Evolutionary conservation across 768 basidiomycete genomes (phyloP).

Genomic region (Tricholoma saponaceum): DNA sequence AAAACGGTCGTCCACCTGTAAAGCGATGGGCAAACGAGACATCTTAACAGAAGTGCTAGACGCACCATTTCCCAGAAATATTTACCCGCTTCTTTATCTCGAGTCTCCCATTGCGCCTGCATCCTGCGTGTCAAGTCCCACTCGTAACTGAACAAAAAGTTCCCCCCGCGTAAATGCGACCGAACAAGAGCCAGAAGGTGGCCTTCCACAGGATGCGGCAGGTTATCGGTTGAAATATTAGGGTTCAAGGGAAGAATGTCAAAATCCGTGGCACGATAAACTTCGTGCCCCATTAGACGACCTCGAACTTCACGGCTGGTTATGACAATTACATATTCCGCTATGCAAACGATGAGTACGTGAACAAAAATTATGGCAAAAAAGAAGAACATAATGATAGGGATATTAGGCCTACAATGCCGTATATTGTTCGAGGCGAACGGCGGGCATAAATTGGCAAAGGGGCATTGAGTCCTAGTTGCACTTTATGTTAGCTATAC

Average conservation of each 20-base stretch:
- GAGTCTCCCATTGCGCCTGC: conserved; percentile 72
- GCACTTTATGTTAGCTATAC: conserved; percentile 5
- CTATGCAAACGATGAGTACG: conserved; percentile 35
- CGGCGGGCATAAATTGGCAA: conserved; percentile 53
- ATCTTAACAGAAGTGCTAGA: conserved; percentile 5
- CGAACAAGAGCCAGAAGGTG: conserved; percentile 84
- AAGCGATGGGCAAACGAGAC: background rate
- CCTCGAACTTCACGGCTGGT: conserved; percentile 79
- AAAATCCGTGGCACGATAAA: conserved; percentile 89
- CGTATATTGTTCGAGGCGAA: conserved; percentile 64
- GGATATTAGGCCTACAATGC: conserved; percentile 75
- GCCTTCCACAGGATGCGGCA: conserved; percentile 82
- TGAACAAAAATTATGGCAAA: background rate
- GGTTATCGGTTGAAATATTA: conserved; percentile 58
- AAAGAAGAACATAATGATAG: conserved; percentile 55
- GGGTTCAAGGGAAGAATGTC: conserved; percentile 85
- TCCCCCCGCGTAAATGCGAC: conserved; percentile 75
- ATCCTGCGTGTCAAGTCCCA: conserved; percentile 87
- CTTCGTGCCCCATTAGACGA: conserved; percentile 76
- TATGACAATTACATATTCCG: conserved; percentile 90
- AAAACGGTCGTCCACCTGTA: conserved; percentile 89
- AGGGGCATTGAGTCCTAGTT: conserved; percentile 48
- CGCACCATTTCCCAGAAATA: conserved; percentile 77
- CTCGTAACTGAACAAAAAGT: conserved; percentile 86
- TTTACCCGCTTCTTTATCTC: conserved; percentile 46